Percentiles rank a stretch among this genome's conserved stretches.
These are phyloP conservation scores for Hypomontagnella monticulosa DNA, from an alignment of 495 filamentous ascomycete genomes.

Conservation along the genomic window DNA sequence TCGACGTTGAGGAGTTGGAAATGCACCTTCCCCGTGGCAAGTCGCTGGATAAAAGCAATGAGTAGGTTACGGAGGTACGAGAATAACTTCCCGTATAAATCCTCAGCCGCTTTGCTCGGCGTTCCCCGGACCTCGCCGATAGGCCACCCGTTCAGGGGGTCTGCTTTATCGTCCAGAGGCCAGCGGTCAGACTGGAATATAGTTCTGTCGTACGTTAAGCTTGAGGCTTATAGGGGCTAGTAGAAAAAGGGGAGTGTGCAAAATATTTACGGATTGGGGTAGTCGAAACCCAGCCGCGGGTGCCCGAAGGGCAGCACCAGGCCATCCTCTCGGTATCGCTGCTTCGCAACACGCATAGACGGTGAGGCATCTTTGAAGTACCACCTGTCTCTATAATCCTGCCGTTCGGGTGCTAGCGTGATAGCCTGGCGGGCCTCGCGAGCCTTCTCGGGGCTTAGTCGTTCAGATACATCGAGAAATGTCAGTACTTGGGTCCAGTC, in stretches of 20 bases:
- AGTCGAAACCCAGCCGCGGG: slow-evolving; percentile 38
- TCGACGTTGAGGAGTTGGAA: slow-evolving; percentile 1
- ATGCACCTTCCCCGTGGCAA: slow-evolving; percentile 4
- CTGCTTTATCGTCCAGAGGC: slow-evolving; percentile 3
- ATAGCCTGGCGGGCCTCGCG: slow-evolving; percentile 20
- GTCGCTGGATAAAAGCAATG: neutral
- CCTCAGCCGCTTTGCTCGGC: slow-evolving; percentile 11
- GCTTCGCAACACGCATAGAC: slow-evolving; percentile 36
- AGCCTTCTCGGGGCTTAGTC: slow-evolving; percentile 7
- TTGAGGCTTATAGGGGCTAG: neutral
- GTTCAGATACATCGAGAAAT: slow-evolving; percentile 2
- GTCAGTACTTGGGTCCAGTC: slow-evolving; percentile 6
- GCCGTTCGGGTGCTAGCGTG: slow-evolving; percentile 23
- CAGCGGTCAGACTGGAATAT: slow-evolving; percentile 10
- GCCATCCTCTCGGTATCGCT: slow-evolving; percentile 47
- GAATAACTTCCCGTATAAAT: slow-evolving; percentile 49
- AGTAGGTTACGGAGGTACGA: slow-evolving; percentile 33
- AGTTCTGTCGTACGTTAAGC: slow-evolving; percentile 3
- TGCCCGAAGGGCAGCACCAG: slow-evolving; percentile 50
- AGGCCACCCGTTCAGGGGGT: slow-evolving; percentile 40
- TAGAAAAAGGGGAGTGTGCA: neutral
- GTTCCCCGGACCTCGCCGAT: slow-evolving; percentile 35
- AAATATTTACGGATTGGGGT: slow-evolving; percentile 45
- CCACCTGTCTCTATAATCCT: slow-evolving; percentile 37
- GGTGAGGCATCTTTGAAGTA: slow-evolving; percentile 13